phyloP scores from a whole-genome alignment of 2,329 filamentous ascomycete species.

The Diaporthe vexans region DNA sequence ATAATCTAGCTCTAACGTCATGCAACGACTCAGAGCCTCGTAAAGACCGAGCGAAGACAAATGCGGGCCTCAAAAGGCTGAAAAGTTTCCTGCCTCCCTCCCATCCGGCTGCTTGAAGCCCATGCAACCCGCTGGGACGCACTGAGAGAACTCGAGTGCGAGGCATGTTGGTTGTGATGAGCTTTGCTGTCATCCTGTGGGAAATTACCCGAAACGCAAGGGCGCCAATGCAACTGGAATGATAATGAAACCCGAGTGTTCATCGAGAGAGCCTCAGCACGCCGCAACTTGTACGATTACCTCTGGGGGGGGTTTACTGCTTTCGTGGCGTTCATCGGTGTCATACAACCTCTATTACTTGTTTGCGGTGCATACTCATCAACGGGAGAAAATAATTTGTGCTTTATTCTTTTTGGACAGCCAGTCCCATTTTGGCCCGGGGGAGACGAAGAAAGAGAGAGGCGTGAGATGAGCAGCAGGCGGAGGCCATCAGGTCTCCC shows the following conservation, averaged over 20 bases:
- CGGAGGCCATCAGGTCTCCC: constrained; percentile 2
- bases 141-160: not conserved
- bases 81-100: not conserved
- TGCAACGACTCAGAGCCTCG: not conserved
- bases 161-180: too few relatives aligned
- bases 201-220: constrained; percentile 6
- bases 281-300: constrained; percentile 36
- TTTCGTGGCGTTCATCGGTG: constrained; percentile 32
- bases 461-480: constrained; percentile 3
- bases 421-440: not conserved
- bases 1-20: not conserved
- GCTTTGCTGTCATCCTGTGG: not conserved
- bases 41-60: not conserved
- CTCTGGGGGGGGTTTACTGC: constrained; percentile 19
- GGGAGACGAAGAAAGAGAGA: constrained; percentile 1
- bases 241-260: constrained; percentile 23
- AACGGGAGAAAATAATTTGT: constrained; percentile 33
- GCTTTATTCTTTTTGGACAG: constrained; percentile 18
- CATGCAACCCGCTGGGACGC: not conserved
- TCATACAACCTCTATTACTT: constrained; percentile 29
- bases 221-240: constrained; percentile 34
- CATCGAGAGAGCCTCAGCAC: constrained; percentile 10
- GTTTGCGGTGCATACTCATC: constrained; percentile 37
- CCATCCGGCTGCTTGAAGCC: not conserved
- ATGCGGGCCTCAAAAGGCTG: not conserved